These are phyloP conservation scores for Leishmania gerbilli DNA, from an alignment of 208 protist genomes.

Conservation along the genomic window DNA sequence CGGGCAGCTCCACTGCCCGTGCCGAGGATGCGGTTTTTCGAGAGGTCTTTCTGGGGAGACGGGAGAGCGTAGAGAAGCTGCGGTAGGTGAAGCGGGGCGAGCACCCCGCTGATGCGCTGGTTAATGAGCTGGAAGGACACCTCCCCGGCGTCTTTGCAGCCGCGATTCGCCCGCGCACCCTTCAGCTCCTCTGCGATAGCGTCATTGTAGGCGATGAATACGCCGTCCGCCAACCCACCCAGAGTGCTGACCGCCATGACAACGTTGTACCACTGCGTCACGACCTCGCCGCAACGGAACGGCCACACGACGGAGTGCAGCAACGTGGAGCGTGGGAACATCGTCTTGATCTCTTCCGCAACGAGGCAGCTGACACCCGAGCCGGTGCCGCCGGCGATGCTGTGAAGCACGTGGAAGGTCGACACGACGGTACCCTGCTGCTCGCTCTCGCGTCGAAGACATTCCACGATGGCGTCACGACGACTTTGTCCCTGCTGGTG, in stretches of 20 bases:
- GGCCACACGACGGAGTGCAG: conserved; percentile 82
- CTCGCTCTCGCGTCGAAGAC: conserved; percentile 80
- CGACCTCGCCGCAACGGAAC: conserved; percentile 78
- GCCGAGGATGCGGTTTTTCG: conserved; percentile 26
- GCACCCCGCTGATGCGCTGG: conserved; percentile 43
- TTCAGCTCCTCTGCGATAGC: conserved; percentile 39
- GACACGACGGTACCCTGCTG: conserved; percentile 47
- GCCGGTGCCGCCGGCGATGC: conserved; percentile 89
- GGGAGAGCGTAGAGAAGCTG: conserved; percentile 51
- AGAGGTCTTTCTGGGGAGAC: conserved; percentile 21
- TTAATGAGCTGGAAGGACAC: conserved; percentile 56
- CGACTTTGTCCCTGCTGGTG: conserved; percentile 59
- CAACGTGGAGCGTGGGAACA: conserved; percentile 59
- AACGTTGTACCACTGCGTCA: conserved; percentile 89
- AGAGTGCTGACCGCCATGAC: conserved; percentile 66
- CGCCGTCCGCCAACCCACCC: conserved; percentile 64
- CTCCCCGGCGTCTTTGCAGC: conserved; percentile 23
- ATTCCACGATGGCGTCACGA: conserved; percentile 59
- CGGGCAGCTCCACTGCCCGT: neutral
- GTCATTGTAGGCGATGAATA: conserved; percentile 70
- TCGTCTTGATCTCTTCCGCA: conserved; percentile 62
- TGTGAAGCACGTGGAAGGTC: conserved; percentile 83
- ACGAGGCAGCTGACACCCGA: conserved; percentile 86
- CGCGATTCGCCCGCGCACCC: conserved; percentile 15
- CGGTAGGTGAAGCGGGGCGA: conserved; percentile 65